Evolutionary conservation across 2,329 filamentous ascomycete species (phyloP), one percentile per base, ranked within the genome.

Genomic region (Fonsecaea monophora): DNA sequence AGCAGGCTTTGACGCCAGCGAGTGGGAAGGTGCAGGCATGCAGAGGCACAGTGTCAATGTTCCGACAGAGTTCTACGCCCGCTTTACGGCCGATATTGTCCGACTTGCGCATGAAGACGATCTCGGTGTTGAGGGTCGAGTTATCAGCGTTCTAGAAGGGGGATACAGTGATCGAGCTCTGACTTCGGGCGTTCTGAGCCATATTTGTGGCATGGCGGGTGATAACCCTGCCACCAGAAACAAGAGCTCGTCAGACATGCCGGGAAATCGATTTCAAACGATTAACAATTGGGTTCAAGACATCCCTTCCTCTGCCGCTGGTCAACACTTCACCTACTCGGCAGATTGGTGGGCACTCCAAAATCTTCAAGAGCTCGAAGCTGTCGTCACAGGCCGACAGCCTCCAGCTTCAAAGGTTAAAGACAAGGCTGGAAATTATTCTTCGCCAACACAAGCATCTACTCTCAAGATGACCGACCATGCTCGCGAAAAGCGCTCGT

Each of bases 11-110:
- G 95, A 99, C 79, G 95, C 95, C 2, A 97, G 94, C 75, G 93
- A 99, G 76, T 96, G 92, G 89, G 95, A 99, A 77, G 89, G 91
- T 18, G 83, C 86, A 3, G 92, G 92, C 2, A 99, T 99, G 95
- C 95, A 99, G 78, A 87, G 95, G 55, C 95, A 99, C 78, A 90
- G 91, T 65, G 94, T 97, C 74, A 97, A 97, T 75, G 95, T 99
- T 1, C 94, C 95, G 0, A 99, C 94, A 0, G 92, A 94, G 61
- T 99, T 99, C 77, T 99, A 98, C 76, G 95, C 95, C 57, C 88
- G 91, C 1, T 90, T 99, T 70, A 94, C 94, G 0, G 86, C 89
- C 53, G 95, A 99, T 75, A 87, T 97, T 2, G 89, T 96, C 13
- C 88, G 86, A 56, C 82, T 99, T 66, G 91, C 96, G 0, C 86